Evolutionary conservation across 495 filamentous ascomycete species (phyloP), one percentile per base, ranked within the genome.

Genomic region (Podospora australis): DNA sequence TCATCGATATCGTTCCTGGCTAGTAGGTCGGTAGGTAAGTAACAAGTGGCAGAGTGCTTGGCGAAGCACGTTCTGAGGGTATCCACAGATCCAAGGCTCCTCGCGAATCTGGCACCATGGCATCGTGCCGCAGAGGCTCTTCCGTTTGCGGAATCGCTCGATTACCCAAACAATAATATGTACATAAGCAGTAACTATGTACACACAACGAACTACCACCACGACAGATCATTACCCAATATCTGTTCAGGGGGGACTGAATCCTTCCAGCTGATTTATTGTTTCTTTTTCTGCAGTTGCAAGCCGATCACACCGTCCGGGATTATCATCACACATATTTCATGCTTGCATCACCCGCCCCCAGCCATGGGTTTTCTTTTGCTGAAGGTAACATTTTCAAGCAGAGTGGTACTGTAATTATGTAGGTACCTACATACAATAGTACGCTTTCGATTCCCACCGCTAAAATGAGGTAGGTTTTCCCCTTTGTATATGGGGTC

Each of bases 141-240:
- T 43, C 40, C 24, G 40, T 26, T 43, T 43, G 40, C 24, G 40
- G 40, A 43, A 43, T 24, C 22, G 14, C 28, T 43, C n/a, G 13
- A 16, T n/a, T 36, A 5, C 13, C n/a, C n/a, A 5, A 4, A 5
- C 17, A n/a, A 36, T 30, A 36, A n/a, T 36, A 16, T n/a, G n/a
- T n/a, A n/a, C n/a, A n/a, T n/a, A n/a, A n/a, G n/a, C n/a, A n/a
- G n/a, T n/a, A n/a, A n/a, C n/a, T n/a, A n/a, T n/a, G n/a, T n/a
- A n/a, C n/a, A n/a, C n/a, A n/a, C n/a, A n/a, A n/a, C n/a, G n/a
- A n/a, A n/a, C n/a, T n/a, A 6, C 6, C 32, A 17, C 5, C 32
- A 8, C 14, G 32, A 36, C 32, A 13, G 32, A 17, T 36, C n/a
- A n/a, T n/a, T n/a, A n/a, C n/a, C n/a, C n/a, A n/a, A 17, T 36